These are phyloP conservation scores for apple (Malus domestica) DNA, from an alignment of 306 rosid genomes.

Conservation along the genomic window DNA sequence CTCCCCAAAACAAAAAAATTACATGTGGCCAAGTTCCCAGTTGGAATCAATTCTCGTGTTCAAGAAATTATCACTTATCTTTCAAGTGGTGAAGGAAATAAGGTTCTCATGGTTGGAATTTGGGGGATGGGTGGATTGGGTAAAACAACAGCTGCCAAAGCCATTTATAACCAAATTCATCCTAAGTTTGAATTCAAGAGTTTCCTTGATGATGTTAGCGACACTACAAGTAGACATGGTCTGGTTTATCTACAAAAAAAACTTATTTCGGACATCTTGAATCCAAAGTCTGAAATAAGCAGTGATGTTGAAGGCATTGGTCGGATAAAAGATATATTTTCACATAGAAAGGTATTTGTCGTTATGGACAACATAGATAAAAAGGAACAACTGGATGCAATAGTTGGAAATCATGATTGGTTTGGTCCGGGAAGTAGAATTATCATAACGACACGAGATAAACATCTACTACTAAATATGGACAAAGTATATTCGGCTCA, in stretches of 20 bases:
- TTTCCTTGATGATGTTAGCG: conserved; percentile 8
- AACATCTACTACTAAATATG: background rate
- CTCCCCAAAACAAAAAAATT: too few relatives aligned
- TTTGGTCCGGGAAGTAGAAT: conserved; percentile 22
- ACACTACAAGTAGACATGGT: background rate
- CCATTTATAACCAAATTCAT: conserved; percentile 2
- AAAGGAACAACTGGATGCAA: background rate
- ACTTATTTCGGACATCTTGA: background rate
- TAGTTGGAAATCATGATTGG: background rate
- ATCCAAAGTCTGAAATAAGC: background rate
- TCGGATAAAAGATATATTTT: background rate
- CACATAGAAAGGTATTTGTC: background rate
- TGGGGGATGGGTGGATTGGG: conserved; percentile 29
- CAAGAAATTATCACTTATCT: background rate
- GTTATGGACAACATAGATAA: conserved; percentile 12
- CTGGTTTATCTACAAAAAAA: background rate
- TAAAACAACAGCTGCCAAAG: conserved; percentile 19
- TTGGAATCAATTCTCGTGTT: background rate
- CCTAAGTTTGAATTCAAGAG: background rate
- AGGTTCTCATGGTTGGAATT: background rate
- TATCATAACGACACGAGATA: conserved; percentile 21
- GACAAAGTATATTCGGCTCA: background rate
- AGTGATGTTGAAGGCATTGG: background rate
- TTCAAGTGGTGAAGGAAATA: background rate
- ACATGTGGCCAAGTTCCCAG: background rate